phyloP scores from a whole-genome alignment of 768 basidiomycete species.

The Collybia mongolica region DNA sequence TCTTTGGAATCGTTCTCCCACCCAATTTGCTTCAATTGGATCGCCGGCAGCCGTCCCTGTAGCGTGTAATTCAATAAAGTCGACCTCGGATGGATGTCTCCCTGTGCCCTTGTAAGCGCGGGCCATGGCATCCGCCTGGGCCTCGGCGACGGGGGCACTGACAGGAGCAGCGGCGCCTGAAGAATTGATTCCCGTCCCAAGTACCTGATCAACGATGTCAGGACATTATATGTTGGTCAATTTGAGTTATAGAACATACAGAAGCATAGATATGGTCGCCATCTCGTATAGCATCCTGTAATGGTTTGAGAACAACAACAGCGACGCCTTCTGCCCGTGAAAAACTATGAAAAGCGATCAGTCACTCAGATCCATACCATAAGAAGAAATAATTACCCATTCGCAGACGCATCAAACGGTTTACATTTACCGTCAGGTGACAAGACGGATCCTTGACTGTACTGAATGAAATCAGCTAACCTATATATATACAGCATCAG shows the following conservation, averaged over 20 bases:
- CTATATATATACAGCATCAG: constrained; percentile 15
- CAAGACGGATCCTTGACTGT: constrained; percentile 35
- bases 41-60: constrained; percentile 53
- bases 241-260: constrained; percentile 17
- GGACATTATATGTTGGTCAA: background rate
- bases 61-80: constrained; percentile 50
- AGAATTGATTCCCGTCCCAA: constrained; percentile 37
- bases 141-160: constrained; percentile 33
- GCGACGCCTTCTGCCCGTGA: constrained; percentile 35
- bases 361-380: background rate
- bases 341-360: constrained; percentile 26
- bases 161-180: constrained; percentile 35
- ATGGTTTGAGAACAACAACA: constrained; percentile 37
- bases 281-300: constrained; percentile 35
- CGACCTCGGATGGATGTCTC: constrained; percentile 35
- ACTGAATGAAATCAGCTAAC: constrained; percentile 32
- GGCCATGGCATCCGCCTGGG: constrained; percentile 35
- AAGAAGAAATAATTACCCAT: constrained; percentile 31
- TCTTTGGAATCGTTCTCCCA: constrained; percentile 34
- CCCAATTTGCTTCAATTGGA: constrained; percentile 50
- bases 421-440: constrained; percentile 41
- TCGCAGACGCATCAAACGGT: constrained; percentile 40
- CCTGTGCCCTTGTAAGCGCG: constrained; percentile 30
- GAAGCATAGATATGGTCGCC: constrained; percentile 39
- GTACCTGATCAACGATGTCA: constrained; percentile 25